Percentiles rank a stretch among this genome's conserved stretches.
Conservation (phyloP, 768 basidiomycete genomes). For the Tricholoma sp. region DNA sequence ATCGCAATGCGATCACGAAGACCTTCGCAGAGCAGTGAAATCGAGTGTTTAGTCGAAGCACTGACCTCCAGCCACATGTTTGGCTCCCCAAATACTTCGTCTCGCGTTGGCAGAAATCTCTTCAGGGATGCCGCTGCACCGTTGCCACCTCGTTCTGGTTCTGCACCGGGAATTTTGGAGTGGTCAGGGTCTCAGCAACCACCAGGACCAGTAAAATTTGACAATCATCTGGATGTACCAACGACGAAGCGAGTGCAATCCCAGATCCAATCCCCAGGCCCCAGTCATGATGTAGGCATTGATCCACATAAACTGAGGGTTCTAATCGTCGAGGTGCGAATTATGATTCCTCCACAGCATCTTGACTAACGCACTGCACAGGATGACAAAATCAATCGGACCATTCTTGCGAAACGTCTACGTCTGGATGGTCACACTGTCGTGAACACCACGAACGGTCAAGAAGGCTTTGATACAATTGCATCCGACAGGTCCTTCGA, state of each 20-base stretch:
- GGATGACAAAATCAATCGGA: slow-evolving; percentile 74
- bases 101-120: neutral
- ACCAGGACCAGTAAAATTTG: slow-evolving; percentile 32
- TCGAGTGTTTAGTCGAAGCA: slow-evolving; percentile 46
- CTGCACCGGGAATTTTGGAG: slow-evolving; percentile 15
- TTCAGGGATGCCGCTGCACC: neutral
- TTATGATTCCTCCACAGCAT: neutral
- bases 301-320: slow-evolving; percentile 33
- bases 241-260: slow-evolving; percentile 6
- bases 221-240: slow-evolving; percentile 16
- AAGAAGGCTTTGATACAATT: slow-evolving; percentile 63
- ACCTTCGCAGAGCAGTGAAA: slow-evolving; percentile 25
- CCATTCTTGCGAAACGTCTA: slow-evolving; percentile 65
- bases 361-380: slow-evolving; percentile 16
- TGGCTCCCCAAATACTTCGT: slow-evolving; percentile 13
- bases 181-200: slow-evolving; percentile 24
- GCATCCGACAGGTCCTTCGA: slow-evolving; percentile 59
- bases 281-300: neutral
- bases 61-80: slow-evolving; percentile 27
- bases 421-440: slow-evolving; percentile 62
- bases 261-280: neutral
- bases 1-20: slow-evolving; percentile 20
- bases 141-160: neutral
- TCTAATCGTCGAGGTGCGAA: slow-evolving; percentile 62
- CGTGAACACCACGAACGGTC: slow-evolving; percentile 65